phyloP scores from a whole-genome alignment of 1,284 basidiomycete genomes.

The Boletellus dicymbophilus region DNA sequence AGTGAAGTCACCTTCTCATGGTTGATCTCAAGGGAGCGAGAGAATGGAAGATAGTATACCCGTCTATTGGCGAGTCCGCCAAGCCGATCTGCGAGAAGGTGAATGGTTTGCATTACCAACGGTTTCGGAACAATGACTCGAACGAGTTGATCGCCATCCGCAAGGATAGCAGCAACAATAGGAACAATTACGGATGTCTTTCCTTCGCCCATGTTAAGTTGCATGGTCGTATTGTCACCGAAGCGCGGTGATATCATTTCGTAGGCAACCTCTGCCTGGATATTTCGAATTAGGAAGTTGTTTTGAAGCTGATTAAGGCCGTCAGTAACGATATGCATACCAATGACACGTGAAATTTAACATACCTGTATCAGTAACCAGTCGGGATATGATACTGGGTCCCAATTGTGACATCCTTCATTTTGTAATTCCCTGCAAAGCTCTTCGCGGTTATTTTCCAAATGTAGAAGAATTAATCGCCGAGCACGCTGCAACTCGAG shows the following conservation, averaged over 20 bases:
- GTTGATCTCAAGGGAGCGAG: not conserved
- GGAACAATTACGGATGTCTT: not conserved
- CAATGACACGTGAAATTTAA: too few relatives aligned
- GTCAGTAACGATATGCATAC: not conserved
- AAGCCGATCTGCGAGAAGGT: not conserved
- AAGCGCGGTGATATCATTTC: not conserved
- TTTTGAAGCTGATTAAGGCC: not conserved
- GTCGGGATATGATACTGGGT: conserved; percentile 28
- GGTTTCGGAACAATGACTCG: not conserved
- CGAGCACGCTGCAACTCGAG: conserved; percentile 36
- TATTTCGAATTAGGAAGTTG: not conserved
- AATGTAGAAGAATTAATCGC: conserved; percentile 6
- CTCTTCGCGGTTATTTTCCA: conserved; percentile 22
- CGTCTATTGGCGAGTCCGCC: not conserved
- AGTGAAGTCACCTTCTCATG: not conserved
- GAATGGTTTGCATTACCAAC: not conserved
- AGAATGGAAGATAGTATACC: not conserved
- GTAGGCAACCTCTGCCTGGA: not conserved
- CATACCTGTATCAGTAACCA: conserved; percentile 47
- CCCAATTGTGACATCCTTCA: conserved; percentile 10
- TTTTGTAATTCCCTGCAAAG: conserved; percentile 36
- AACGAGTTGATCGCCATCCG: not conserved
- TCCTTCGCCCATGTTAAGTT: not conserved
- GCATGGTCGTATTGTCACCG: not conserved
- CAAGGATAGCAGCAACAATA: not conserved